Evolutionary conservation across 2,329 filamentous ascomycete species (phyloP), one percentile per base, ranked within the genome.

Genomic region (Aspergillus sp.): DNA sequence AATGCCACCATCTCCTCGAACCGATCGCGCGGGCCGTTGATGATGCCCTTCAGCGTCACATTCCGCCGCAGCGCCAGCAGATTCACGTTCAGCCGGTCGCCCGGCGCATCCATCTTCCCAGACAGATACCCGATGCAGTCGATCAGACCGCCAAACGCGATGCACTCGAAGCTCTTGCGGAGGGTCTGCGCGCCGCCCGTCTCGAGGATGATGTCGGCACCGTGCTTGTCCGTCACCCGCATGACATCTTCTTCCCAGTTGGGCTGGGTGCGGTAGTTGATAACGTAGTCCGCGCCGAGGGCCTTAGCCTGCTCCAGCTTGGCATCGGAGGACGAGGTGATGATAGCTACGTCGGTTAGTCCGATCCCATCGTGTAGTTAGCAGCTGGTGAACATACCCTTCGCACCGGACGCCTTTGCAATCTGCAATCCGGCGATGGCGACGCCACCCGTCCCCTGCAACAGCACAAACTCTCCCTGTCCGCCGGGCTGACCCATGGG

Each of bases 11-110:
- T 67, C 50, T 73, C 70, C 56, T 74, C 69, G 35, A 74, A 79
- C 38, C 77, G 70, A 55, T 83, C 80, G 56, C 76, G 77, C 0
- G 85, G 83, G 0, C 85, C 85, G 64, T 87, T 86, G 24, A 87
- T 60, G 6, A 87, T 79, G 0, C 85, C 79, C 64, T 80, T 81
- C 7, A 82, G 61, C 1, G 79, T 82, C 1, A 81, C 76, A 40
- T 76, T 82, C 19, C 77, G 70, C 54, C 72, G 70, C 42, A 82
- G 59, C 2, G 78, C 75, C 16, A 82, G 70, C 24, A 87, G 69
- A 59, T 87, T 87, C 13, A 84, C 79, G 56, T 86, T 85, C 7
- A 80, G 72, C 42, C 81, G 66, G 65, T 83, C 80, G 0, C 75
- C 79, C 4, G 71, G 67, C 0, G 74, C 75, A 59, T 86, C 83